Percentiles rank a stretch among this genome's conserved stretches.
phyloP scores from a whole-genome alignment of 352 stramenopile species.

The Thraustotheca clavata region DNA sequence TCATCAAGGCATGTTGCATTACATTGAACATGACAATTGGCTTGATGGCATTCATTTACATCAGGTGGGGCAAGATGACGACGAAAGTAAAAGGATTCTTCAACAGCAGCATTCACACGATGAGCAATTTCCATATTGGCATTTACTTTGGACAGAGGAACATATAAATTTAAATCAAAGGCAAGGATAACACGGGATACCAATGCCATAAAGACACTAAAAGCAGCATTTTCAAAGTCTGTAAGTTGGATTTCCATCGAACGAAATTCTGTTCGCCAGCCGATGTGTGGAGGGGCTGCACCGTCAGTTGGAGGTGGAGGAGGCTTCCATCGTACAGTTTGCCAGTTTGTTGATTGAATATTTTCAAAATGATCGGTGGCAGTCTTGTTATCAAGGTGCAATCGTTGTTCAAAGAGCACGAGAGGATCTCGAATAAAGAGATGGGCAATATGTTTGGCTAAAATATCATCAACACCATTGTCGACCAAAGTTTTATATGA shows the following conservation, averaged over 20 bases:
- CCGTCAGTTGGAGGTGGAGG: constrained; percentile 71
- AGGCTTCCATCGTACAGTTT: constrained; percentile 99
- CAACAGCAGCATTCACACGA: constrained; percentile 88
- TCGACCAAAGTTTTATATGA: constrained; percentile 87
- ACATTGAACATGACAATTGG: constrained; percentile 11
- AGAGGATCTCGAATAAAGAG: constrained; percentile 98
- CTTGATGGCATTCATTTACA: constrained; percentile 47
- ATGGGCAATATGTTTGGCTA: constrained; percentile 97
- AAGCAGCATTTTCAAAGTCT: constrained; percentile 99
- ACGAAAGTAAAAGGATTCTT: constrained; percentile 97
- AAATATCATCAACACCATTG: constrained; percentile 90
- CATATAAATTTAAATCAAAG: constrained; percentile 99
- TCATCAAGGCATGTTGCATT: constrained; percentile 27
- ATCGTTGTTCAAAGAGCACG: constrained; percentile 89
- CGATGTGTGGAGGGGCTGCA: constrained; percentile 44
- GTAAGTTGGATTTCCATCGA: constrained; percentile 99
- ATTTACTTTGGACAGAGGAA: constrained; percentile 96
- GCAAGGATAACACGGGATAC: constrained; percentile 97
- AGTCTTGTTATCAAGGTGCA: constrained; percentile 72
- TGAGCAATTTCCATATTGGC: constrained; percentile 99
- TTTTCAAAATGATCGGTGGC: constrained; percentile 98
- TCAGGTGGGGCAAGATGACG: constrained; percentile 89
- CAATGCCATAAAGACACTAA: constrained; percentile 97
- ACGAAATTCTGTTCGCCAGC: constrained; percentile 90
- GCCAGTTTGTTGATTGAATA: constrained; percentile 99